Base-by-base conservation (phyloP, 805 yeast genomes). In the Saccharomyces kudriavzevii region DNA sequence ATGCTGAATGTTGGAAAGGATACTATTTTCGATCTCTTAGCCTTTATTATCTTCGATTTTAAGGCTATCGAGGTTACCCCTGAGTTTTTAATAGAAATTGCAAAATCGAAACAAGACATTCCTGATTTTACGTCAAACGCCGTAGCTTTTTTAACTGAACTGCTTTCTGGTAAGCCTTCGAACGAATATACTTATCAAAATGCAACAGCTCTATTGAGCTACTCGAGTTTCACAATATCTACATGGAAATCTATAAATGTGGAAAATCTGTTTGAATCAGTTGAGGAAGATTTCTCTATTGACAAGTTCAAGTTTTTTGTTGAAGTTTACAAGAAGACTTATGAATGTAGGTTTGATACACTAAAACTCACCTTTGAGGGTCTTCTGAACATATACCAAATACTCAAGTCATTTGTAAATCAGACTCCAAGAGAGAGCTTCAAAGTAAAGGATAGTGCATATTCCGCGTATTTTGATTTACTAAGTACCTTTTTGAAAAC, bases 231-330 rank as follows among this genome's bases (percentile, higher is more conserved):
- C 51, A 55, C 56, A 6, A 26, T 29, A 1, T 56, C 58, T 46
- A 65, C 71, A 2, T 71, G 70, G 70, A 55, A 55, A 2, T 51
- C 59, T 9, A 49, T 68, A 1, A 50, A 65, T 9, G 24, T 65
- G 4, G 35, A 49, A 2, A 20, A 48, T 1, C 31, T 70, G 13
- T 64, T 52, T 40, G 24, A 58, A 1, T 45, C 64, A 13, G 17
- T 63, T 1, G 14, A 28, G 0, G 49, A 52, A 1, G 40, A 52
- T 0, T 64, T 72, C 48, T 52, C 60, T 2, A 51, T 55, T 3
- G 66, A 60, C 3, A 68, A 65, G 45, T 58, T 72, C 31, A 54
- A 59, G 30, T 69, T 72, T 49, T 69, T 70, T 51, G 64, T 61
- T 1, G 45, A 52, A 5, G 54, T 59, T 2, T 68, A 60, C 52